Base-by-base conservation (phyloP, 2,329 filamentous ascomycete species). In the Epichloe typhina region DNA sequence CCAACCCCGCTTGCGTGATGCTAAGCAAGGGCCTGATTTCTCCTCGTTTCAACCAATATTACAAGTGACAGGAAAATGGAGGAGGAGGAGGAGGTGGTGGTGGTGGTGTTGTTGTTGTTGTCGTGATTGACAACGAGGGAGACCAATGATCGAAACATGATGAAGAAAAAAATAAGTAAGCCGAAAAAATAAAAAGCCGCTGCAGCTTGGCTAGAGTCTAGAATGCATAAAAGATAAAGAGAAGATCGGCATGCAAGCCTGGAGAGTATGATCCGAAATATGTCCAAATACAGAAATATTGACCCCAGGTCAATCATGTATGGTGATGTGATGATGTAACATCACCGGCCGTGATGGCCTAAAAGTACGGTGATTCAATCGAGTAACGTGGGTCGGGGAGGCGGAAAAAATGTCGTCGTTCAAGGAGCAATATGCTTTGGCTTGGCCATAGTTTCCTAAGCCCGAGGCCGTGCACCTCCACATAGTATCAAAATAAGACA, bases 151-250 rank as follows among this genome's bases (percentile, higher is more conserved):
- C 12, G 13, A n/a, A 5, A 40, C 13, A 35, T 41, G 21, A 35
- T 17, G 26, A 51, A 54, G 53, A 52, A 52, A 38, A 19, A 19
- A 19, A 19, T 19, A 19, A 19, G 17, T 19, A 19, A 19, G 17
- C 17, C 17, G 17, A 19, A 19, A 50, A 53, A 52, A 12, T 7
- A 36, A 41, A 39, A 59, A 58, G n/a, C 36, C 15, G 49, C 62
- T 62, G 57, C 55, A 59, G 61, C 59, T 55, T 59, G 60, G 60
- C 59, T 60, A 51, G 52, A 54, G 56, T 64, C 63, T 66, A 64
- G 58, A 62, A 66, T 66, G 59, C 64, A 66, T 60, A 64, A 51
- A 53, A 60, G 45, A 62, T 19, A 57, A 50, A 53, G 53, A 57
- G 53, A 54, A 52, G 26, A 46, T 40, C 19, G 44, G 54, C 47